Percentiles rank a stretch among this genome's conserved stretches.
phyloP scores from a whole-genome alignment of 148 eudicot genomes.

The Fallopia convolvulus region DNA sequence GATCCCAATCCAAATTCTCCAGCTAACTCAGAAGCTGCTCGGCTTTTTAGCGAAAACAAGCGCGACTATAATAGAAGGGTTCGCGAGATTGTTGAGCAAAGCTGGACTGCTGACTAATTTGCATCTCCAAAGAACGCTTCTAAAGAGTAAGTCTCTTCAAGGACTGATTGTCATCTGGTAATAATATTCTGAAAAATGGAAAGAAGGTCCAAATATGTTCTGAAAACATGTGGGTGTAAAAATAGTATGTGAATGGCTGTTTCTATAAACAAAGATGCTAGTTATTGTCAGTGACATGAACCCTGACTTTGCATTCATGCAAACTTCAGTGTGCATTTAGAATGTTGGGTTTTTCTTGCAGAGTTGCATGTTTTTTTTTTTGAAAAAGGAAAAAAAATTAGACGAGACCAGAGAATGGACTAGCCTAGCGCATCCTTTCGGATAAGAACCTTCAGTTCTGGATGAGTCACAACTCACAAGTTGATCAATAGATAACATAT shows the following conservation, averaged over 20 bases:
- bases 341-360: not conserved
- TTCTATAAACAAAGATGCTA: not conserved
- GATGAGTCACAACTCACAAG: too few relatives aligned
- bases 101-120: slow-evolving; percentile 22
- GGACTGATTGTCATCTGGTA: slow-evolving; percentile 6
- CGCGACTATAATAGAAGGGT: slow-evolving; percentile 20
- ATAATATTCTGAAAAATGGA: not conserved
- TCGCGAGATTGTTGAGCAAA: slow-evolving; percentile 22
- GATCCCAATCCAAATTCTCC: slow-evolving; percentile 24
- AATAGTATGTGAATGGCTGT: slow-evolving; percentile 1
- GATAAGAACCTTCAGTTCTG: too few relatives aligned
- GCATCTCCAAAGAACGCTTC: not conserved
- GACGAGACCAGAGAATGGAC: too few relatives aligned
- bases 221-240: slow-evolving; percentile 3
- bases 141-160: not conserved
- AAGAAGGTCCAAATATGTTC: not conserved
- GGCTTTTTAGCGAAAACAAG: slow-evolving; percentile 19
- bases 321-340: not conserved
- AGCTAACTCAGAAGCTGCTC: slow-evolving; percentile 20
- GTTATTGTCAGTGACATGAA: not conserved
- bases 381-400: too few relatives aligned
- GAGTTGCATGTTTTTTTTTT: too few relatives aligned
- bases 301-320: not conserved
- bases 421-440: too few relatives aligned
- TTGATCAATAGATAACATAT: too few relatives aligned